phyloP scores from a whole-genome alignment of 768 basidiomycete genomes.

The Phaeolepiota aurea region DNA sequence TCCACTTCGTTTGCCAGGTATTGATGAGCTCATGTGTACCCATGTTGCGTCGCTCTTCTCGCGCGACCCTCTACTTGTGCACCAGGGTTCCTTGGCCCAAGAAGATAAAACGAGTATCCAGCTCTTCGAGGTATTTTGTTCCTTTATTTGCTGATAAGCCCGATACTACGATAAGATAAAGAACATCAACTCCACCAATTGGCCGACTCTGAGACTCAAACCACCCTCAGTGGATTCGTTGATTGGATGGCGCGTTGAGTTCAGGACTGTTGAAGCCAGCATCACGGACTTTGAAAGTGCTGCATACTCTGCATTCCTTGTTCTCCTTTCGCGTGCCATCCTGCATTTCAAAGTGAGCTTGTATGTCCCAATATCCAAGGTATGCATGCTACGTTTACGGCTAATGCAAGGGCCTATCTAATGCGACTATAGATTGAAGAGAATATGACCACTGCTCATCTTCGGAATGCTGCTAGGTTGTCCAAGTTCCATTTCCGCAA shows the following conservation, averaged over 20 bases:
- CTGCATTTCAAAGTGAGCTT: conserved; percentile 7
- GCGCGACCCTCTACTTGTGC: conserved; percentile 4
- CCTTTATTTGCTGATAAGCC: background rate
- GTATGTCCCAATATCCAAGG: conserved; percentile 8
- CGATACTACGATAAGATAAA: background rate
- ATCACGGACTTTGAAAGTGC: conserved; percentile 8
- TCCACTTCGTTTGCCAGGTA: conserved; percentile 1
- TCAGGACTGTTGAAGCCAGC: conserved; percentile 6
- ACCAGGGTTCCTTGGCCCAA: background rate
- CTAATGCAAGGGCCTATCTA: background rate
- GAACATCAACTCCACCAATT: conserved; percentile 4
- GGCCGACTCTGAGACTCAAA: conserved; percentile 6
- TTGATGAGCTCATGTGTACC: conserved; percentile 6
- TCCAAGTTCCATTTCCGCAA: conserved; percentile 5
- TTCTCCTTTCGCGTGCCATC: conserved; percentile 4
- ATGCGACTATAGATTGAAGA: conserved; percentile 1
- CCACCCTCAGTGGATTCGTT: background rate
- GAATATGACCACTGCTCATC: conserved; percentile 4
- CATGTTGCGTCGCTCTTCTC: conserved; percentile 4
- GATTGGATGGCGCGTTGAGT: conserved; percentile 8
- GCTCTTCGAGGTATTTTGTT: conserved; percentile 3
- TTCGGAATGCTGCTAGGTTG: conserved; percentile 1
- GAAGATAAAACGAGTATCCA: background rate
- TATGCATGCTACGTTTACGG: background rate
- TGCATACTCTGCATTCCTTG: conserved; percentile 7